phyloP scores from a whole-genome alignment of 192 early-diverging fungal genomes.

The Spizellomyces punctatus region DNA sequence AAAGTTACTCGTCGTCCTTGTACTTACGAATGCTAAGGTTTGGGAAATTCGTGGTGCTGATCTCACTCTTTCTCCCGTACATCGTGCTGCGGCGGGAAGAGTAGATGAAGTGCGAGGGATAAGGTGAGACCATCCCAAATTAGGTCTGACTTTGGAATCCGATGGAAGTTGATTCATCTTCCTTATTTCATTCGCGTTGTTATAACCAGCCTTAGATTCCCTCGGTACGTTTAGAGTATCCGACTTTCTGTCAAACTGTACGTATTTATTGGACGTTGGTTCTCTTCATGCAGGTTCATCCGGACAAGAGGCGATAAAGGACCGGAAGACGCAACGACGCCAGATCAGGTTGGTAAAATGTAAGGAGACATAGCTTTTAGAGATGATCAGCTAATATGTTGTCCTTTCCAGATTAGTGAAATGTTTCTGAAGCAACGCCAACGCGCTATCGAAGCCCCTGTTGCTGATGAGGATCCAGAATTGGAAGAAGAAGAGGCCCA shows the following conservation, averaged over 20 bases:
- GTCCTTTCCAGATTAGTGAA: background rate
- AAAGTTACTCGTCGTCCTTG: background rate
- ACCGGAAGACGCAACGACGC: slow-evolving; percentile 19
- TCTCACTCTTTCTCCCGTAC: slow-evolving; percentile 24
- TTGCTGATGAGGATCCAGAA: too few relatives aligned
- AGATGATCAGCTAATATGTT: too few relatives aligned
- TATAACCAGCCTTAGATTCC: slow-evolving; percentile 13
- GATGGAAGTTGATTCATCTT: too few relatives aligned
- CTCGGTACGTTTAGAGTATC: background rate
- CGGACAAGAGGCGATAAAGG: slow-evolving; percentile 16
- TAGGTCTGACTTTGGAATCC: background rate
- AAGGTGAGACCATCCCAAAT: slow-evolving; percentile 1
- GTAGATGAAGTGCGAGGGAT: slow-evolving; percentile 12
- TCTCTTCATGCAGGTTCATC: slow-evolving; percentile 4
- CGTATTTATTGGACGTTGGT: too few relatives aligned
- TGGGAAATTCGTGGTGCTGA: slow-evolving; percentile 29
- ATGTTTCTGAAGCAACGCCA: slow-evolving; percentile 15
- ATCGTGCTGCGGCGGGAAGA: slow-evolving; percentile 10
- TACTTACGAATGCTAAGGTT: slow-evolving; percentile 4
- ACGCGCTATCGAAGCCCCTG: too few relatives aligned
- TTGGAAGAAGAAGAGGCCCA: too few relatives aligned
- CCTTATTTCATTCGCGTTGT: too few relatives aligned
- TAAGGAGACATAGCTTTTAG: too few relatives aligned
- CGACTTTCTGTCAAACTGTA: too few relatives aligned
- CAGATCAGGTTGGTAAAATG: slow-evolving; percentile 12